Base-by-base conservation (phyloP, 371 early-diverging fungal species). In the Enteropsectra breve region DNA sequence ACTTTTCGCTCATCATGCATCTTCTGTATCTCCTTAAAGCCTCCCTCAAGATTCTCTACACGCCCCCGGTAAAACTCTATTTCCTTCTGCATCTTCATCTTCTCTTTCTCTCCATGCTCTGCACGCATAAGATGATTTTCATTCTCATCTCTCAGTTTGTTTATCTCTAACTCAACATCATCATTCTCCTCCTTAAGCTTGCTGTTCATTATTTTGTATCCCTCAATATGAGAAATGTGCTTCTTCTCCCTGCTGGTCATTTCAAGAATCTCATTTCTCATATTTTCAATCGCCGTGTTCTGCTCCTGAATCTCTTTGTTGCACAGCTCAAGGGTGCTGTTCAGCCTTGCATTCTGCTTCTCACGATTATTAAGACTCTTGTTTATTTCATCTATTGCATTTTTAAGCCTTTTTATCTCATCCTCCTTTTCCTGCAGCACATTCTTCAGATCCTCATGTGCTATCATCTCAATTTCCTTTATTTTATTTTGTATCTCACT, bases 341-440 rank as follows among this genome's bases (percentile, higher is more conserved):
- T 87, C 87, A 74, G 87, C 86, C 75, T 86, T 86, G 62, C 78
- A 76, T 26, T 87, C 77, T 5, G 81, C 76, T 40, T 83, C 80
- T 69, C 82, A 83, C 73, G 85, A 84, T 13, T 84, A 81, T 69
- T 21, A 47, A 15, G 30, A 1, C 58, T 24, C 1, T 4, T 28
- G 18, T 49, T 50, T 36, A 58, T 65, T 46, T 64, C 65, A 2
- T 53, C 60, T 5, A 66, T 30, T 45, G 38, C 37, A 28, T 43
- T 32, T 18, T 46, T 65, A 26, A 57, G 1, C 15, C 15, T 21
- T 87, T 87, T 0, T 85, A 82, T 26, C 82, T 80, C 15, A 71
- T 69, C 75, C 84, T 84, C 33, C 86, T 74, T 47, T 84, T 84
- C 21, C 82, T 64, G 13, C 28, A 72, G 43, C 43, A 36, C 56